phyloP scores from a whole-genome alignment of 176 grass and related monocot species.

The Eragrostis curvula region DNA sequence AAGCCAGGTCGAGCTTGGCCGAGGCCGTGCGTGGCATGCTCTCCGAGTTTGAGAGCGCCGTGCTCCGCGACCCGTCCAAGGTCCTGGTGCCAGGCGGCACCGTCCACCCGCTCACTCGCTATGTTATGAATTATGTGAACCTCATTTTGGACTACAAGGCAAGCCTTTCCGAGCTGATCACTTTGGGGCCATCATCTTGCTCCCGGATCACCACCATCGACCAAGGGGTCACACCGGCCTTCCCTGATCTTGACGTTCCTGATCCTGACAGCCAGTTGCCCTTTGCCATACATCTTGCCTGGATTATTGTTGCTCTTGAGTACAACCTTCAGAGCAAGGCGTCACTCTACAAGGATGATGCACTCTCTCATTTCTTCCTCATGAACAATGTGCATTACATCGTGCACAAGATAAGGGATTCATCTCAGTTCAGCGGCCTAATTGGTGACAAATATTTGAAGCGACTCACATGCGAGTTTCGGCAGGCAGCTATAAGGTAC shows the following conservation, averaged over 20 bases:
- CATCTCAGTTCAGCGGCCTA: constrained; percentile 59
- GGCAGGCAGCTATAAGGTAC: constrained; percentile 63
- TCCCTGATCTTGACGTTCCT: constrained; percentile 60
- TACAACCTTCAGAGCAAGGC: constrained; percentile 86
- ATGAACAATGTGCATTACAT: constrained; percentile 99
- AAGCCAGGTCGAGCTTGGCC: constrained; percentile 64
- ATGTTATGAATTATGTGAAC: constrained; percentile 86
- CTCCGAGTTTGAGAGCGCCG: constrained; percentile 84
- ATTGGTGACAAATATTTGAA: constrained; percentile 74
- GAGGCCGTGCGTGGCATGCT: constrained; percentile 85
- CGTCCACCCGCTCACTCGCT: constrained; percentile 85
- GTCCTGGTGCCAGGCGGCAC: constrained; percentile 78
- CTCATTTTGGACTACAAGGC: constrained; percentile 83
- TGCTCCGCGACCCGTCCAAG: constrained; percentile 74
- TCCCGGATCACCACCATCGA: too few relatives aligned
- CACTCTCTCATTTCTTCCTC: constrained; percentile 74
- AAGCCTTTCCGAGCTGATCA: constrained; percentile 69
- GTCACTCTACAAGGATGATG: constrained; percentile 66
- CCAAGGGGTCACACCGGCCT: constrained; percentile 33
- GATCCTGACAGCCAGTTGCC: constrained; percentile 67
- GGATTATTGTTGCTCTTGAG: constrained; percentile 76
- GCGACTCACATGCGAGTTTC: constrained; percentile 64
- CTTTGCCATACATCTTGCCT: constrained; percentile 70
- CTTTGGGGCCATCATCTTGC: constrained; percentile 56
- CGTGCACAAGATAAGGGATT: constrained; percentile 80